Conservation (phyloP, 2,329 filamentous ascomycete species). For the Cryphonectria nitschkei region DNA sequence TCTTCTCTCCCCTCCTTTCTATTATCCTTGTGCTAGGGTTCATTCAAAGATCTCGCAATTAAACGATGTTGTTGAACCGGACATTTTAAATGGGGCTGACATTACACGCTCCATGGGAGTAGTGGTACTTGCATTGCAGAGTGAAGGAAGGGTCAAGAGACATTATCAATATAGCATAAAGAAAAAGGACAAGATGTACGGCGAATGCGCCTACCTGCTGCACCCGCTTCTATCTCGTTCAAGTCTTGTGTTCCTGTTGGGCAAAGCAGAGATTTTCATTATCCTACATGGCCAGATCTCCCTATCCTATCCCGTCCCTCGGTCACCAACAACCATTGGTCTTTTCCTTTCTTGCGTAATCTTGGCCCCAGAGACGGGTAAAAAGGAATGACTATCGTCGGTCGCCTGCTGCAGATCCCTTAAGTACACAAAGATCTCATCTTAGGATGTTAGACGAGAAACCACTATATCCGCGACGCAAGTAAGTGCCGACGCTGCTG, state of each 20-base stretch:
- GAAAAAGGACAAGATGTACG: not conserved
- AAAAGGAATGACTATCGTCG: not conserved
- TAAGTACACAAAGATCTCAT: conserved; percentile 28
- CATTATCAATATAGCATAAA: not conserved
- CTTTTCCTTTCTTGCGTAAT: not conserved
- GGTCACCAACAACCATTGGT: not conserved
- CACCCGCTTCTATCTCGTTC: conserved; percentile 12
- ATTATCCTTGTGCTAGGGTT: conserved; percentile 21
- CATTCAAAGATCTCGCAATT: conserved; percentile 29
- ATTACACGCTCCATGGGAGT: conserved; percentile 12
- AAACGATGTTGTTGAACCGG: conserved; percentile 28
- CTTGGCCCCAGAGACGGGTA: not conserved
- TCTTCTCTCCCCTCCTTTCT: not conserved
- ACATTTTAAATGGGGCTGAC: conserved; percentile 25
- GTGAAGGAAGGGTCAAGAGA: not conserved
- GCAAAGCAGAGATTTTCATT: conserved; percentile 2
- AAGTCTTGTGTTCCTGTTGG: conserved; percentile 19
- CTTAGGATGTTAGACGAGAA: conserved; percentile 30
- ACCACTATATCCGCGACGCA: conserved; percentile 29
- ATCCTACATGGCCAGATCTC: not conserved
- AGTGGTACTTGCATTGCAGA: conserved; percentile 20
- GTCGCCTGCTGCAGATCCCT: conserved; percentile 1
- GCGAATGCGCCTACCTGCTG: conserved; percentile 13
- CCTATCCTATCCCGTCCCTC: conserved; percentile 2
- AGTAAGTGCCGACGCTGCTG: conserved; percentile 28